A percentile compares a stretch with the other conserved stretches of the same genome.
These are phyloP conservation scores for Yamagishiella unicocca DNA, from an alignment of 139 green algal genomes.

Conservation along the genomic window DNA sequence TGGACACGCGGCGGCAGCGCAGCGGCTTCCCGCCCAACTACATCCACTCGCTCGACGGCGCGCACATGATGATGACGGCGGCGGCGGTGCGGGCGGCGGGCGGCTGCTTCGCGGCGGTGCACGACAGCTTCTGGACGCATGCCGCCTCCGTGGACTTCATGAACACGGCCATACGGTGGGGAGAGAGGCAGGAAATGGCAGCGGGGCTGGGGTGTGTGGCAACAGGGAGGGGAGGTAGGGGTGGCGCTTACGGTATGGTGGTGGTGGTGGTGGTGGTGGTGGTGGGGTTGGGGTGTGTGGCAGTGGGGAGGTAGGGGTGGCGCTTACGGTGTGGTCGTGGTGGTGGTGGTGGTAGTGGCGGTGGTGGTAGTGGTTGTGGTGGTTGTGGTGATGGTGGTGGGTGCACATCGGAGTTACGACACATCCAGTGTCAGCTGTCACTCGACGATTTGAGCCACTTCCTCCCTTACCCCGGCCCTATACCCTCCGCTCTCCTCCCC, in stretches of 20 bases:
- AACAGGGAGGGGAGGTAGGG: neutral
- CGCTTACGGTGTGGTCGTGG: no score
- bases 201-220: no score
- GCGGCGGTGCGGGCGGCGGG: slow-evolving; percentile 66
- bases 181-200: no score
- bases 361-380: no score
- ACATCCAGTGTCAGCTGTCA: no score
- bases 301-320: no score
- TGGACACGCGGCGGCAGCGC: slow-evolving; percentile 74
- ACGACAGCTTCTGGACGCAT: slow-evolving; percentile 99
- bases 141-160: slow-evolving; percentile 84
- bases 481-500: neutral
- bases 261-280: no score
- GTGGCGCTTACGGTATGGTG: no score
- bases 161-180: slow-evolving; percentile 80
- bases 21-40: slow-evolving; percentile 98
- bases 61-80: slow-evolving; percentile 99
- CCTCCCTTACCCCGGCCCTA: neutral
- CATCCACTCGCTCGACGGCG: slow-evolving; percentile 95
- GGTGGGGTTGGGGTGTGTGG: no score
- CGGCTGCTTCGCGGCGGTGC: slow-evolving; percentile 90
- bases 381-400: no score
- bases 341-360: no score
- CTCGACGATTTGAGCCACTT: neutral
- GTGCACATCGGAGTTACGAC: no score